Percentiles rank a stretch among this genome's conserved stretches.
Conservation (phyloP, 768 basidiomycete species). For the Auricularia heimuer region DNA sequence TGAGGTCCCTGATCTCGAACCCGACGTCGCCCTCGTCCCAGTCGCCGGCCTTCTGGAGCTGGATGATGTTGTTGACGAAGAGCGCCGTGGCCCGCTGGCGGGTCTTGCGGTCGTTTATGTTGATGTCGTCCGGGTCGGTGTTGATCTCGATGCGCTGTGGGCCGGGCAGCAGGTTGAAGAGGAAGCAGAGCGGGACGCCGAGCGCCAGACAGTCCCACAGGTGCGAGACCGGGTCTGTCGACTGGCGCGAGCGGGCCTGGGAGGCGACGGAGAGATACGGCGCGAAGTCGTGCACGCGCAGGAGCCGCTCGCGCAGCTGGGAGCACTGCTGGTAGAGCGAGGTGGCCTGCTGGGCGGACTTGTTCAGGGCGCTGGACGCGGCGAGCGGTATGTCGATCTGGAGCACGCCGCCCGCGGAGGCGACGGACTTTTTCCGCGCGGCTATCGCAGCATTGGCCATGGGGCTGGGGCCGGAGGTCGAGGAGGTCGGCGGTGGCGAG, state of each 20-base stretch:
- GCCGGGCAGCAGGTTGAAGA: slow-evolving; percentile 75
- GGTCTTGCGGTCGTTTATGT: slow-evolving; percentile 59
- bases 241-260: slow-evolving; percentile 44
- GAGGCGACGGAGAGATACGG: slow-evolving; percentile 18
- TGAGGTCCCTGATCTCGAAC: slow-evolving; percentile 88
- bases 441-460: slow-evolving; percentile 10
- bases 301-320: slow-evolving; percentile 60
- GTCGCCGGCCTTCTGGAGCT: slow-evolving; percentile 34
- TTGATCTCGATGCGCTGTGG: slow-evolving; percentile 37
- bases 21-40: slow-evolving; percentile 58
- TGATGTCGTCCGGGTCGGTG: slow-evolving; percentile 45
- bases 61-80: slow-evolving; percentile 82
- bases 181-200: slow-evolving; percentile 88
- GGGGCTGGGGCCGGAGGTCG: not conserved
- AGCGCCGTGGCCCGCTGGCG: slow-evolving; percentile 87
- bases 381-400: slow-evolving; percentile 66
- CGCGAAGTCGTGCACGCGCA: slow-evolving; percentile 66
- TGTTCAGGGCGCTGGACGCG: slow-evolving; percentile 83
- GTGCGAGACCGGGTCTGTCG: slow-evolving; percentile 87
- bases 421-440: slow-evolving; percentile 65
- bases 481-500: too few relatives aligned
- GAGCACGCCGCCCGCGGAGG: slow-evolving; percentile 47
- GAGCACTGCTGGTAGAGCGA: slow-evolving; percentile 92
- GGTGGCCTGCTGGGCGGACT: slow-evolving; percentile 75
- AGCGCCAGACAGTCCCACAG: slow-evolving; percentile 91